Base-by-base conservation (phyloP, 768 basidiomycete species). In the Candolleomyces aberdarensis region DNA sequence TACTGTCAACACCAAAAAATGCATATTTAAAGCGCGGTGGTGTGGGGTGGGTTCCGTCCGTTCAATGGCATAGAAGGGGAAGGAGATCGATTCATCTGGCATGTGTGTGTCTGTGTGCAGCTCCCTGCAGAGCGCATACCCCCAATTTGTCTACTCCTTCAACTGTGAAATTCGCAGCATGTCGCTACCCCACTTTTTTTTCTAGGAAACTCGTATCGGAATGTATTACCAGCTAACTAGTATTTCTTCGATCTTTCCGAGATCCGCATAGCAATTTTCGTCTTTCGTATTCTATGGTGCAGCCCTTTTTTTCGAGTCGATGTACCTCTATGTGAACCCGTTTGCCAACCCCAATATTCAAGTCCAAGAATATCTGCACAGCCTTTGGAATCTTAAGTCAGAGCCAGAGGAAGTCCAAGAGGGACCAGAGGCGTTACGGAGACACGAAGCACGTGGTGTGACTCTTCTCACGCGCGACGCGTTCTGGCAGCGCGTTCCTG, bases 1-100 rank as follows among this genome's bases (percentile, higher is more conserved):
- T 55, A 31, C 53, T 55, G 53, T 55, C 53, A 40, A 32, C 53
- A 26, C 26, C 53, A 55, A n/a, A 55, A 55, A 55, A 55, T 55
- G 13, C 53, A 55, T 36, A 55, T 39, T 32, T 32, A 15, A 55
- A 13, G 53, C 31, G 53, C 40, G 48, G 48, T 49, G 48, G 48
- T 14, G 15, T 15, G 15, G 17, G 32, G 26, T 26, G 26, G 26
- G 26, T 26, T 26, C 26, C 26, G 26, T 26, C 26, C 26, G 26
- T 26, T 26, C 26, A 26, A 26, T 26, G 26, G 26, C 26, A 26
- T 26, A 26, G 26, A 26, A 26, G 26, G 32, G 39, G 53, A 55
- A 55, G 53, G 53, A 55, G 53, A 41, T 36, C 36, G 22, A n/a
- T 19, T 31, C 36, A 26, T 26, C 26, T 26, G 26, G 26, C 26